These are phyloP conservation scores for Leishmania lainsoni DNA, from an alignment of 208 protist genomes.

Conservation along the genomic window DNA sequence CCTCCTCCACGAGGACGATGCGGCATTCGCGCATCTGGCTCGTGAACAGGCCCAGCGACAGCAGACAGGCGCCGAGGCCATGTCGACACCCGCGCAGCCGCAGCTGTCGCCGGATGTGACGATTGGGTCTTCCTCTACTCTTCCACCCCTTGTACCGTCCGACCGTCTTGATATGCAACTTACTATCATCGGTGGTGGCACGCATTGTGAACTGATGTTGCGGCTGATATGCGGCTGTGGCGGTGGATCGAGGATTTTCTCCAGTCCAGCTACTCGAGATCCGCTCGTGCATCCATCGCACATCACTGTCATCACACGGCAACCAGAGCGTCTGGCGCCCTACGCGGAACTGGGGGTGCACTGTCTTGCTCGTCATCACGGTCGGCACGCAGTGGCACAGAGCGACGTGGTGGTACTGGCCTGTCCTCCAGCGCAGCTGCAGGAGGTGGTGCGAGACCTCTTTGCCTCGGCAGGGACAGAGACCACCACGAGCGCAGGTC, in stretches of 20 bases:
- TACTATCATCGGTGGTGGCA: slow-evolving; percentile 66
- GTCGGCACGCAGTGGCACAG: slow-evolving; percentile 34
- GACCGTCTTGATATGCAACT: slow-evolving; percentile 55
- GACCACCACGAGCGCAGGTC: slow-evolving; percentile 10
- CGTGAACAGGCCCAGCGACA: slow-evolving; percentile 39
- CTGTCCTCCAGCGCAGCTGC: slow-evolving; percentile 62
- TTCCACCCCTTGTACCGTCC: slow-evolving; percentile 34
- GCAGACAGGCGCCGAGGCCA: neutral
- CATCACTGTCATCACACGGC: slow-evolving; percentile 78
- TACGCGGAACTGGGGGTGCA: slow-evolving; percentile 59
- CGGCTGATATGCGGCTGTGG: slow-evolving; percentile 9
- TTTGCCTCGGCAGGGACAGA: slow-evolving; percentile 16
- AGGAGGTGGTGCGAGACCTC: slow-evolving; percentile 51
- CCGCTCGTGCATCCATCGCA: slow-evolving; percentile 68
- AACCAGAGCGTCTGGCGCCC: slow-evolving; percentile 46
- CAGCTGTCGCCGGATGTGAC: neutral
- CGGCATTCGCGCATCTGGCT: slow-evolving; percentile 51
- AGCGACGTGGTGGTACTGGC: slow-evolving; percentile 72
- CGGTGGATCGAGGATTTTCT: neutral
- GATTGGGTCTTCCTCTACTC: neutral
- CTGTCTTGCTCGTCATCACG: slow-evolving; percentile 48
- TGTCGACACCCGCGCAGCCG: neutral
- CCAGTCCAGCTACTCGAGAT: neutral
- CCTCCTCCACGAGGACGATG: slow-evolving; percentile 57
- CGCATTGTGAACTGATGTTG: slow-evolving; percentile 42